Evolutionary conservation across 129 eudicot species (phyloP).

Genomic region (Escallonia rubra): DNA sequence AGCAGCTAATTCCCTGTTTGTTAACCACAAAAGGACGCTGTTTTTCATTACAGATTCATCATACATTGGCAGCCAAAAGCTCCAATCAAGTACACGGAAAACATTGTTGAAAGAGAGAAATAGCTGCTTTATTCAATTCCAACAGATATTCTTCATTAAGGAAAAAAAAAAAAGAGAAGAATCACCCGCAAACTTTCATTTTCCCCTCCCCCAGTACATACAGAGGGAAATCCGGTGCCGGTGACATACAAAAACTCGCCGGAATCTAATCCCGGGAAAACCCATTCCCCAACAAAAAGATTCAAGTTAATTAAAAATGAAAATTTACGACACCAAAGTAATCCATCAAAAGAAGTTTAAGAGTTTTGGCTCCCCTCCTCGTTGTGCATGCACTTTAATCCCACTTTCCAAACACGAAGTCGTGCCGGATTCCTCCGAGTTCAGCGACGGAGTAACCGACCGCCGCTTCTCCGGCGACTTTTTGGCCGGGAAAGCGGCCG

Average conservation of each 20-base stretch:
- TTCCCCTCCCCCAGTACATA: constrained; percentile 42
- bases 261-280: constrained; percentile 34
- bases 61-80: no score
- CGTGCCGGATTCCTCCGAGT: constrained; percentile 74
- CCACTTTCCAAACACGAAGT: constrained; percentile 58
- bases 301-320: background rate
- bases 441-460: constrained; percentile 68
- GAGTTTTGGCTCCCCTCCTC: constrained; percentile 37
- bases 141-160: background rate
- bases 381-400: constrained; percentile 13
- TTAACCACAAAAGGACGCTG: no score
- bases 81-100: no score
- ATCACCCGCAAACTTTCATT: constrained; percentile 61
- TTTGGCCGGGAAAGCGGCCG: constrained; percentile 21
- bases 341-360: constrained; percentile 46
- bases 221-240: constrained; percentile 72
- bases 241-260: constrained; percentile 42
- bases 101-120: no score
- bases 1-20: no score
- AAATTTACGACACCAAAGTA: background rate
- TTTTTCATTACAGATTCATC: no score
- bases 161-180: constrained; percentile 6
- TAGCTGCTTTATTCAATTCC: no score
- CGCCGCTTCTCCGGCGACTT: constrained; percentile 48
- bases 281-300: constrained; percentile 6